Conservation (phyloP, 192 early-diverging fungal genomes). For the Coemansia sp. region DNA sequence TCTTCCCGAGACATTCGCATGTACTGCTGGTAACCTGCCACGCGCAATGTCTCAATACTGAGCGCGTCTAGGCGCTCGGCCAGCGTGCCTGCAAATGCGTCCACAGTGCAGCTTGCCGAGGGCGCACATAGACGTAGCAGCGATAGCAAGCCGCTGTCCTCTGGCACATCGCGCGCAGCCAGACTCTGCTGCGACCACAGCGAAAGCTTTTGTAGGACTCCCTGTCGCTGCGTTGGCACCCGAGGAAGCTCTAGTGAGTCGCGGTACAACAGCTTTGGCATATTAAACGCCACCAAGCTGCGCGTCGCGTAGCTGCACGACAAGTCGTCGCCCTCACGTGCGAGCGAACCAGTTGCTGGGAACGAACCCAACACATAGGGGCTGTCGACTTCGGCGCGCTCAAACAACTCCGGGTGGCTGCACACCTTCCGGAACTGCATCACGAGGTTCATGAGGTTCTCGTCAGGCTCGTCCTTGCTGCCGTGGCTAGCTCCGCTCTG, state of each 20-base stretch:
- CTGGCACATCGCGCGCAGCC: slow-evolving; percentile 13
- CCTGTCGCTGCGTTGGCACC: slow-evolving; percentile 13
- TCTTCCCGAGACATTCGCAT: slow-evolving; percentile 10
- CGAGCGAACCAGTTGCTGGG: slow-evolving; percentile 56
- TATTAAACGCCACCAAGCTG: slow-evolving; percentile 57
- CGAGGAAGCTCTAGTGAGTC: slow-evolving; percentile 41
- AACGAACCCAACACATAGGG: slow-evolving; percentile 64
- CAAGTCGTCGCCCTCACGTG: slow-evolving; percentile 58
- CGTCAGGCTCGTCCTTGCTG: slow-evolving; percentile 66
- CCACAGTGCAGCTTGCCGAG: slow-evolving; percentile 14
- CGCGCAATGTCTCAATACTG: not conserved
- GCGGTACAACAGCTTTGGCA: slow-evolving; percentile 68
- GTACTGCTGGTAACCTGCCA: slow-evolving; percentile 11
- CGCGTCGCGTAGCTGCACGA: slow-evolving; percentile 60
- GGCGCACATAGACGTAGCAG: slow-evolving; percentile 40
- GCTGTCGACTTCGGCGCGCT: slow-evolving; percentile 74
- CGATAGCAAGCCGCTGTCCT: slow-evolving; percentile 16
- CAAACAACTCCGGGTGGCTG: slow-evolving; percentile 85
- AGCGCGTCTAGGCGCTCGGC: slow-evolving; percentile 18
- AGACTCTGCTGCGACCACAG: slow-evolving; percentile 11
- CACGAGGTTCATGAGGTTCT: slow-evolving; percentile 89
- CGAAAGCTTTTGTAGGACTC: slow-evolving; percentile 16
- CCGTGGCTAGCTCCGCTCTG: slow-evolving; percentile 45
- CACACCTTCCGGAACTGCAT: slow-evolving; percentile 92
- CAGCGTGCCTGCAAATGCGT: slow-evolving; percentile 20